A percentile compares a stretch with the other conserved stretches of the same genome.
These are phyloP conservation scores for Rachicladosporium sp. DNA, from an alignment of 2,329 filamentous ascomycete species.

Conservation along the genomic window DNA sequence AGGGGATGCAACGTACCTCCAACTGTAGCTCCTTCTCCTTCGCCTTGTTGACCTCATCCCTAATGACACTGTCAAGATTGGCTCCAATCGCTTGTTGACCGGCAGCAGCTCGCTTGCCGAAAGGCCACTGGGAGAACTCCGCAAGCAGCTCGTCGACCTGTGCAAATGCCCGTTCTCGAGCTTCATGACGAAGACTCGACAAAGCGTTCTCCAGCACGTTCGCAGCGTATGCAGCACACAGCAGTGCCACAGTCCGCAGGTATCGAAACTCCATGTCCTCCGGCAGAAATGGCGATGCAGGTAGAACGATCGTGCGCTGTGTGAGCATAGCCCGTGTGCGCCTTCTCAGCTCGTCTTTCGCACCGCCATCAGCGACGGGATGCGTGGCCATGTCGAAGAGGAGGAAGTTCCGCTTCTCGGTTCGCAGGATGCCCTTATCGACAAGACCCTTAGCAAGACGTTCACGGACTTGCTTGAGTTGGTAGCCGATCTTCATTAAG, in stretches of 20 bases:
- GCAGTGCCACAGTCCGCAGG: conserved; percentile 83
- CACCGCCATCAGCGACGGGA: conserved; percentile 87
- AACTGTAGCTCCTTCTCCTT: conserved; percentile 94
- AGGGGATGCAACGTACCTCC: conserved; percentile 48
- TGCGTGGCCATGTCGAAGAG: conserved; percentile 99
- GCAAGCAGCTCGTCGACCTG: conserved; percentile 93
- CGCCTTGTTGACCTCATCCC: conserved; percentile 71
- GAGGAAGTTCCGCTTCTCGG: conserved; percentile 98
- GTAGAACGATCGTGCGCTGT: conserved; percentile 84
- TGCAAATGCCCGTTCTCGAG: conserved; percentile 84
- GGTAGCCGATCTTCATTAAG: conserved; percentile 99
- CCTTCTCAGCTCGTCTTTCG: conserved; percentile 92
- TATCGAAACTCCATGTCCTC: conserved; percentile 92
- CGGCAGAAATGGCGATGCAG: conserved; percentile 75
- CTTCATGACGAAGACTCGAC: conserved; percentile 83
- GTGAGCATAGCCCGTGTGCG: conserved; percentile 87
- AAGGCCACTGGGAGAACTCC: conserved; percentile 96
- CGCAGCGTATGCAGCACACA: conserved; percentile 93
- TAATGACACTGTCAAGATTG: conserved; percentile 77
- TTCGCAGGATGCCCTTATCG: conserved; percentile 95
- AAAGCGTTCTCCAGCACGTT: conserved; percentile 98
- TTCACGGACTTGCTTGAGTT: conserved; percentile 97
- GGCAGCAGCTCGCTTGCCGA: conserved; percentile 59
- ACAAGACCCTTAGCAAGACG: conserved; percentile 93
- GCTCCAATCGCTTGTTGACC: conserved; percentile 77